phyloP scores from a whole-genome alignment of 2,329 filamentous ascomycete species.

The Camptophora hylomeconis region DNA sequence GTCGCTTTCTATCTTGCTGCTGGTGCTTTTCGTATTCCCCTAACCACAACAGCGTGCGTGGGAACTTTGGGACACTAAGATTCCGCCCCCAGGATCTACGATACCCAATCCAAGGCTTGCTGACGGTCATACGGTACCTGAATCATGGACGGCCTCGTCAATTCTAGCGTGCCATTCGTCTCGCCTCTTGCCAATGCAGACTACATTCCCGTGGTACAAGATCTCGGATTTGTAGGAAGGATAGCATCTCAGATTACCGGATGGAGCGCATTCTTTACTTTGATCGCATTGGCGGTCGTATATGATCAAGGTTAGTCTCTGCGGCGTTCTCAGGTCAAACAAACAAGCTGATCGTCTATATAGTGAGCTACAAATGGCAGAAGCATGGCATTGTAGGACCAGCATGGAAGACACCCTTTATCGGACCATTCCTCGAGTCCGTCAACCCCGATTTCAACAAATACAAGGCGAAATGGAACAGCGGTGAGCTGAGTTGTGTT shows the following conservation, averaged over 20 bases:
- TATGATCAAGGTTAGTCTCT: conserved; percentile 79
- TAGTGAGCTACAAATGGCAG: conserved; percentile 61
- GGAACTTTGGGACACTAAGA: too few relatives aligned
- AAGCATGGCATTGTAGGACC: conserved; percentile 69
- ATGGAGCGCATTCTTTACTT: conserved; percentile 55
- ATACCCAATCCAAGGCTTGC: too few relatives aligned
- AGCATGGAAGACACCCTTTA: conserved; percentile 65
- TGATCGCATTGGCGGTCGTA: conserved; percentile 57
- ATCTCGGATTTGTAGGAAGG: conserved; percentile 10
- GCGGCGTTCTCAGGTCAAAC: background rate
- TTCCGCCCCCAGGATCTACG: too few relatives aligned
- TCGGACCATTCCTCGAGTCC: conserved; percentile 91
- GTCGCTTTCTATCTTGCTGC: too few relatives aligned
- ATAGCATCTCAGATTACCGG: conserved; percentile 31
- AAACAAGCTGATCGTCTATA: conserved; percentile 13
- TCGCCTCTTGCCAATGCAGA: conserved; percentile 55
- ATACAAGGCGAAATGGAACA: conserved; percentile 86
- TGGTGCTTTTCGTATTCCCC: too few relatives aligned
- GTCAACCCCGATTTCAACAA: conserved; percentile 82
- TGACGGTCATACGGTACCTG: too few relatives aligned
- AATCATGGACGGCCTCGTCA: too few relatives aligned
- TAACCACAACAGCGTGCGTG: too few relatives aligned
- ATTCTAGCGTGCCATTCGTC: too few relatives aligned
- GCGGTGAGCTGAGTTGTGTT: conserved; percentile 85
- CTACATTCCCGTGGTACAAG: conserved; percentile 30